Conservation (phyloP, 2,329 filamentous ascomycete genomes). For the Apiospora rasikravindrae region DNA sequence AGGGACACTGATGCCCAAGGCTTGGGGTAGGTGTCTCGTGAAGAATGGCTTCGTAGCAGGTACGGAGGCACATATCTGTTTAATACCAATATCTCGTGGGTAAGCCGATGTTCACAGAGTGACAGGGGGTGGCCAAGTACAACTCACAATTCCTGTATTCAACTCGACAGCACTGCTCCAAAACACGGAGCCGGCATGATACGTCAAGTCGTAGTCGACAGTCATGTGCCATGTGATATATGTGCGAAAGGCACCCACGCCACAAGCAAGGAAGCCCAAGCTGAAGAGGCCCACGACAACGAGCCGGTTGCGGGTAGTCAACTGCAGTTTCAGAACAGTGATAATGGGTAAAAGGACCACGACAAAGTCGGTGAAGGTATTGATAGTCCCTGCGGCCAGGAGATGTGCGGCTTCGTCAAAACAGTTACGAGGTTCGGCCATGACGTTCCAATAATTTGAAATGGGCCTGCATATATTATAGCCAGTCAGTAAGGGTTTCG, state of each 20-base stretch:
- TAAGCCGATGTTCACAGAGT: not conserved
- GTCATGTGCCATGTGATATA: conserved; percentile 40
- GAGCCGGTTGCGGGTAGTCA: conserved; percentile 51
- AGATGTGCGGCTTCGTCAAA: conserved; percentile 55
- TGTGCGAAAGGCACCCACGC: conserved; percentile 40
- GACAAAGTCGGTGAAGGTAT: conserved; percentile 62
- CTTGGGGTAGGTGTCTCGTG: conserved; percentile 19
- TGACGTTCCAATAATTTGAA: conserved; percentile 43
- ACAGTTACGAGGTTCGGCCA: conserved; percentile 41
- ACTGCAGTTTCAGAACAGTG: conserved; percentile 48
- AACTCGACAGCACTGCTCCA: conserved; percentile 42
- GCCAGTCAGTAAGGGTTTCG: not conserved
- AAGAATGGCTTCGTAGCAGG: conserved; percentile 53
- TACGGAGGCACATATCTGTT: conserved; percentile 49
- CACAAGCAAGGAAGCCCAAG: conserved; percentile 50
- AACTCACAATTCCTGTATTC: conserved; percentile 44
- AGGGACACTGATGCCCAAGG: not conserved
- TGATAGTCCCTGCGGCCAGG: conserved; percentile 58
- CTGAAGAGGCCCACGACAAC: conserved; percentile 51
- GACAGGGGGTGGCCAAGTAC: not conserved
- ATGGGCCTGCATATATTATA: conserved; percentile 34
- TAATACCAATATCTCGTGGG: not conserved
- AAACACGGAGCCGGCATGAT: conserved; percentile 41
- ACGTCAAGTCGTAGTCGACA: conserved; percentile 34
- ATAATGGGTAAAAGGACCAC: conserved; percentile 54